Evolutionary conservation across 1,139 yeast species (phyloP).

Genomic region (Yamadazyma dendronema): DNA sequence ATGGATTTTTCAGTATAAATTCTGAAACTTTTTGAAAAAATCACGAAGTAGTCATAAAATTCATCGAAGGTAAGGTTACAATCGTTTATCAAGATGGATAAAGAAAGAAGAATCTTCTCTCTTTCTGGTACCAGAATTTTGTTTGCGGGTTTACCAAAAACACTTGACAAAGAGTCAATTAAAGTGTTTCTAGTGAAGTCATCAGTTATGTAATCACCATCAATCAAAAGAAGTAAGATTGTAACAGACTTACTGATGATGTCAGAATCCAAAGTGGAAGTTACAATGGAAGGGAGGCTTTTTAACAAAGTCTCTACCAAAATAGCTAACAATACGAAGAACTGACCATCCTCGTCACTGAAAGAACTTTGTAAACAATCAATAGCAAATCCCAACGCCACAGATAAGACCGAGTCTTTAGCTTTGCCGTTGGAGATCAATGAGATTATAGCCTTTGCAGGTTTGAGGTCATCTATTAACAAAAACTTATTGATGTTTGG

Average conservation of each 20-base stretch:
- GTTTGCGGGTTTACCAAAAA: conserved; percentile 61
- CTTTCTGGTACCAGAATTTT: conserved; percentile 56
- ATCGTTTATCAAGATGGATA: conserved; percentile 52
- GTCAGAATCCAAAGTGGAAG: conserved; percentile 41
- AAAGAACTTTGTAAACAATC: conserved; percentile 28
- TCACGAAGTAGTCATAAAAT: conserved; percentile 51
- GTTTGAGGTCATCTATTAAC: conserved; percentile 53
- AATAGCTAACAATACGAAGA: conserved; percentile 48
- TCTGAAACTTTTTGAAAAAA: conserved; percentile 60
- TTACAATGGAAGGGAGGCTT: conserved; percentile 50
- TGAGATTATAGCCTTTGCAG: conserved; percentile 55
- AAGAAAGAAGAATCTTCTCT: conserved; percentile 56
- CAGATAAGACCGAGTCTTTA: conserved; percentile 63
- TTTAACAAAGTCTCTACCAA: conserved; percentile 56
- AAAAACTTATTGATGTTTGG: conserved; percentile 52
- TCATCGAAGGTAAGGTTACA: conserved; percentile 56
- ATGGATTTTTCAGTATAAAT: conserved; percentile 57
- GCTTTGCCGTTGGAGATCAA: conserved; percentile 54
- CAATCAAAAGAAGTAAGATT: conserved; percentile 53
- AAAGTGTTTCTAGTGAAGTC: conserved; percentile 55
- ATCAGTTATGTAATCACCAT: conserved; percentile 59
- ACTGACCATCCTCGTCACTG: conserved; percentile 36
- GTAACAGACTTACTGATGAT: conserved; percentile 54
- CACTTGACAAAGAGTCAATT: conserved; percentile 56
- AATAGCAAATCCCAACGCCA: conserved; percentile 57